Percentiles rank a stretch among this genome's conserved stretches.
These are phyloP conservation scores for Triticum turgidum DNA, from an alignment of 176 grass and related monocot species.

Conservation along the genomic window DNA sequence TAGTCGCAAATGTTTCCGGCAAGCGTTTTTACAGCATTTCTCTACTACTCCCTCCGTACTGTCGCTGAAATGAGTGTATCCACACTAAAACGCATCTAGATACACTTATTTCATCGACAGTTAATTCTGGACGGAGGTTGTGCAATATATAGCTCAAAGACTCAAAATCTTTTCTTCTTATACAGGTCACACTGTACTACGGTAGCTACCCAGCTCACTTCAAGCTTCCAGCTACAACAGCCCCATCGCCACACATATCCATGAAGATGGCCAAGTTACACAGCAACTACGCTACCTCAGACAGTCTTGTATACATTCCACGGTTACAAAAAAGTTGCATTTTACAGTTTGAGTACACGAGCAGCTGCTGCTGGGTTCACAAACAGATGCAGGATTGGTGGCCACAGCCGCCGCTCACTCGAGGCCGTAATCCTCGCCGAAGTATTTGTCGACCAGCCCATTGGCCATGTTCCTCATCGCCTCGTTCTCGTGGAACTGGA, in stretches of 20 bases:
- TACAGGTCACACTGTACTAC: neutral
- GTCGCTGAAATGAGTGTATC: too few relatives aligned
- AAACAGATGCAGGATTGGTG: neutral
- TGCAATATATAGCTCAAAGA: neutral
- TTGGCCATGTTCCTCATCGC: slow-evolving; percentile 95
- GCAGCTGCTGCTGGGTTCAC: neutral
- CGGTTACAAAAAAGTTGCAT: neutral
- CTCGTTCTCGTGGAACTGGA: slow-evolving; percentile 97
- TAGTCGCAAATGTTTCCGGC: neutral
- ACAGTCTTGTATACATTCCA: neutral
- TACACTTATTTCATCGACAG: too few relatives aligned
- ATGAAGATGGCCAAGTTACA: slow-evolving; percentile 23
- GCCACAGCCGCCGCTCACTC: slow-evolving; percentile 29
- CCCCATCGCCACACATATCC: neutral
- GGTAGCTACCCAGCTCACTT: slow-evolving; percentile 12
- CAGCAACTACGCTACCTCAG: neutral
- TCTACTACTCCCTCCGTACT: neutral
- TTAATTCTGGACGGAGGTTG: too few relatives aligned
- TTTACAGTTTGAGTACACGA: neutral
- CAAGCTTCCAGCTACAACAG: neutral
- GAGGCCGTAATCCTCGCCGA: slow-evolving; percentile 81
- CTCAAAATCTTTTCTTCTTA: neutral
- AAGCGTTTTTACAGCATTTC: neutral
- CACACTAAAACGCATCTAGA: too few relatives aligned
- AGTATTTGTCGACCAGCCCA: slow-evolving; percentile 80